A percentile compares a stretch with the other conserved stretches of the same genome.
These are phyloP conservation scores for Aphanomyces invadans DNA, from an alignment of 352 stramenopile genomes.

Conservation along the genomic window DNA sequence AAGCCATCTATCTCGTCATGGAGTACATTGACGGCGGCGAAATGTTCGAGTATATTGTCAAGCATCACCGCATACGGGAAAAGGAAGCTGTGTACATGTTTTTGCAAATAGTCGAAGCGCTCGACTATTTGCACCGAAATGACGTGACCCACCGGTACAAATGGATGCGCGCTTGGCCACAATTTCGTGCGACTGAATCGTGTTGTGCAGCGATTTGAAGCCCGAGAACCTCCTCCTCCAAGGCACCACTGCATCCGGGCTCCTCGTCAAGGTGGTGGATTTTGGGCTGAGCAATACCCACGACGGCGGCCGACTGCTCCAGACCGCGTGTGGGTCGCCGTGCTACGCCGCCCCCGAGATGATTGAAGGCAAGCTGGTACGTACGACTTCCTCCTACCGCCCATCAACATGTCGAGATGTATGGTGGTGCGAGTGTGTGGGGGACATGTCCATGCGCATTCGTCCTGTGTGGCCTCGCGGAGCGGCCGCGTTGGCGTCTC, in stretches of 20 bases:
- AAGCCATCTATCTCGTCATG: constrained; percentile 90
- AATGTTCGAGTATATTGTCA: constrained; percentile 94
- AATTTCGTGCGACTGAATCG: background rate
- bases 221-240: constrained; percentile 89
- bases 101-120: constrained; percentile 84
- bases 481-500: too few relatives aligned
- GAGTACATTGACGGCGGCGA: constrained; percentile 87
- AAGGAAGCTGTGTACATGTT: constrained; percentile 75
- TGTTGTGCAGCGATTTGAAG: constrained; percentile 64
- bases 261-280: constrained; percentile 86
- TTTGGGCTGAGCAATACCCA: constrained; percentile 90
- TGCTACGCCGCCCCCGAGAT: constrained; percentile 92
- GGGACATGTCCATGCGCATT: too few relatives aligned
- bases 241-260: constrained; percentile 31
- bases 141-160: constrained; percentile 70
- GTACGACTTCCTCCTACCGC: background rate
- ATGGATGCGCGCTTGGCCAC: background rate
- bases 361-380: constrained; percentile 68
- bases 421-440: too few relatives aligned
- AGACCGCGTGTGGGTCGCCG: constrained; percentile 86
- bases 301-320: constrained; percentile 63
- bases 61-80: constrained; percentile 78
- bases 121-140: constrained; percentile 86
- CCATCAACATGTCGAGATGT: background rate
- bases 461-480: too few relatives aligned